Evolutionary conservation across 177 flowering plant genomes (phyloP).

Genomic region (Vitis hybrid): DNA sequence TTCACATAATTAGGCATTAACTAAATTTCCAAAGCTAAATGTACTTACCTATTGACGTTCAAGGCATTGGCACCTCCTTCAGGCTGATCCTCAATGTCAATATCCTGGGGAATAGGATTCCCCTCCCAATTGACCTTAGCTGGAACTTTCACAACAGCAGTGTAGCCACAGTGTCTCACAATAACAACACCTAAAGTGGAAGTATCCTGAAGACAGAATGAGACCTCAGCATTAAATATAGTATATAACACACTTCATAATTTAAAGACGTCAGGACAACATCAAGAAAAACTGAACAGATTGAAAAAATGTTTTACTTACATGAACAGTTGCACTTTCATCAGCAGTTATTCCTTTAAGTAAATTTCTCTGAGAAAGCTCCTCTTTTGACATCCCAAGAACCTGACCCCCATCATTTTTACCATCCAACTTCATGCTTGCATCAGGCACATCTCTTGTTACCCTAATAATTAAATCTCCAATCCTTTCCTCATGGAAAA

Average conservation of each 20-base stretch:
- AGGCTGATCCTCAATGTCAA: slow-evolving; percentile 78
- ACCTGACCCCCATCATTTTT: slow-evolving; percentile 76
- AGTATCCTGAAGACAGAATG: slow-evolving; percentile 66
- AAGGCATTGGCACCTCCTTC: slow-evolving; percentile 95
- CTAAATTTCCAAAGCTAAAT: not conserved
- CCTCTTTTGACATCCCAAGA: slow-evolving; percentile 52
- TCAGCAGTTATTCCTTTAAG: slow-evolving; percentile 95
- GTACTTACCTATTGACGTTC: slow-evolving; percentile 76
- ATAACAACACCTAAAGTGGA: slow-evolving; percentile 81
- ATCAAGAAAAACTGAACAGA: not conserved
- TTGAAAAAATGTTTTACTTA: slow-evolving; percentile 27
- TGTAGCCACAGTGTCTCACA: slow-evolving; percentile 83
- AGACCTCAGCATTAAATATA: slow-evolving; percentile 10
- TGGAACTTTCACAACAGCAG: slow-evolving; percentile 73
- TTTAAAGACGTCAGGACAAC: too few relatives aligned
- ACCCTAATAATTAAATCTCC: slow-evolving; percentile 73
- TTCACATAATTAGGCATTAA: not conserved
- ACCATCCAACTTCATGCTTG: slow-evolving; percentile 61
- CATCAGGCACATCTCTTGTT: slow-evolving; percentile 66
- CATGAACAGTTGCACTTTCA: slow-evolving; percentile 93
- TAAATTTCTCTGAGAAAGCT: slow-evolving; percentile 72
- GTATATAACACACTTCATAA: not conserved
- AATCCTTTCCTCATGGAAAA: slow-evolving; percentile 51
- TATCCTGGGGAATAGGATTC: slow-evolving; percentile 45
- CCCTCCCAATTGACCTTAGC: slow-evolving; percentile 54